Evolutionary conservation across 257 asterid species (phyloP), one percentile per base, ranked within the genome.

Genomic region (Nicotiana noctiflora): DNA sequence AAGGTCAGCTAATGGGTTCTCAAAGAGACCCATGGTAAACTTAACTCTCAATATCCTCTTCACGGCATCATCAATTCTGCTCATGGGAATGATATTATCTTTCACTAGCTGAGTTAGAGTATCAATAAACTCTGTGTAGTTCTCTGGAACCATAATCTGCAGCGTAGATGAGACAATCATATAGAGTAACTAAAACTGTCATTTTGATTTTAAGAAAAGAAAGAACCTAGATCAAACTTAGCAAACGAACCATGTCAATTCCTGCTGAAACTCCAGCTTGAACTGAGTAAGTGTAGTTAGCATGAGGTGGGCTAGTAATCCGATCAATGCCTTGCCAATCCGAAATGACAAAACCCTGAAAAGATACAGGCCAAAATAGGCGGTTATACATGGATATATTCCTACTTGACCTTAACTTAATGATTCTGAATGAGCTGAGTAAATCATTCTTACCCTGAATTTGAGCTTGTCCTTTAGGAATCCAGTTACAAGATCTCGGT

Each of bases 61-160:
- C 40, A 89, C 92, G 12, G 92, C 90, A 63, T 89, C 92, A 31
- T 89, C 84, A 60, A 89, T 89, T 75, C 92, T 65, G 81, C 88
- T 85, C 79, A 87, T 79, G 8, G 89, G 88, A 77, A 89, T 89
- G 62, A 82, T 23, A 2, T 84, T 84, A 27, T 81, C 81, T 67
- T 84, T 87, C 79, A 85, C 90, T 75, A 79, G 70, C 13, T 60
- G 68, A 27, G 89, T 85, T 17, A 89, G 81, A 46, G 62, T 44
- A 75, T 79, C 86, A 15, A 87, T 82, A 37, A 85, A 89, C 51
- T 85, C 92, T 0, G 31, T 68, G 34, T 82, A 84, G 37, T 82
- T 85, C 52, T 80, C 53, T 12, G 92, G 92, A 77, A 89, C 83
- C 90, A 89, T 87, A 74, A 86, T 52, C 91, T 88, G 81, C 23